Conservation (phyloP, 2,329 filamentous ascomycete species). For the Corynespora cassiicola region DNA sequence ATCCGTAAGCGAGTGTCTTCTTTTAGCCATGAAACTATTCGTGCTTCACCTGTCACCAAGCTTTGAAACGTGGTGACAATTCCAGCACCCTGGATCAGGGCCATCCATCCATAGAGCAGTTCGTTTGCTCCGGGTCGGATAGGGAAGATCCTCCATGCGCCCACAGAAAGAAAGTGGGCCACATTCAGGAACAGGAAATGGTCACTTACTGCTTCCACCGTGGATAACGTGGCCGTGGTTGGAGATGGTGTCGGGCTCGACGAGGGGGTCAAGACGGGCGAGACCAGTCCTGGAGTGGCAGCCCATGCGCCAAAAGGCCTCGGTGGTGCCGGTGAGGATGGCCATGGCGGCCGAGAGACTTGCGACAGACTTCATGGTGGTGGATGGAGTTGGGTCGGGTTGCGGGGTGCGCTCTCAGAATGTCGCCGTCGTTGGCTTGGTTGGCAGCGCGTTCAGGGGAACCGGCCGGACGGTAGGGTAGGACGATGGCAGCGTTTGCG, state of each 20-base stretch:
- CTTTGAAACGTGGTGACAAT: conserved; percentile 12
- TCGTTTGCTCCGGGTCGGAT: conserved; percentile 12
- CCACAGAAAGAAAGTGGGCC: conserved; percentile 66
- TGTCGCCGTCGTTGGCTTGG: background rate
- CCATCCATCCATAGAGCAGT: conserved; percentile 5
- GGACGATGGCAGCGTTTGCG: too few relatives aligned
- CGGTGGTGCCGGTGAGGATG: conserved; percentile 50
- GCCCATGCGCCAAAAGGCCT: conserved; percentile 75
- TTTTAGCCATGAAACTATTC: conserved; percentile 19
- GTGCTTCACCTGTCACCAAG: conserved; percentile 20
- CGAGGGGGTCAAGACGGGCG: conserved; percentile 61
- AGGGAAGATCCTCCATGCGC: conserved; percentile 59
- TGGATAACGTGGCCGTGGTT: conserved; percentile 41
- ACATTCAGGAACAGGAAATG: conserved; percentile 62
- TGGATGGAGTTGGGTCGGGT: conserved; percentile 2
- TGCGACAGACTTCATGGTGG: conserved; percentile 39
- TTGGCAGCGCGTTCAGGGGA: too few relatives aligned
- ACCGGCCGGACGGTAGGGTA: too few relatives aligned
- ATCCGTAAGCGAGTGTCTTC: conserved; percentile 28
- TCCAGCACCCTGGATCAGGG: conserved; percentile 2
- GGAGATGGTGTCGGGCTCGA: conserved; percentile 34
- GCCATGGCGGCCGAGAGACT: conserved; percentile 34
- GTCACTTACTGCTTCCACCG: conserved; percentile 58
- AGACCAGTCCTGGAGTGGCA: conserved; percentile 67
- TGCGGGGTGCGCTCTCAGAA: conserved; percentile 6